Evolutionary conservation across 176 grass and related monocot genomes (phyloP).

Genomic region (Zoysia pacifica): DNA sequence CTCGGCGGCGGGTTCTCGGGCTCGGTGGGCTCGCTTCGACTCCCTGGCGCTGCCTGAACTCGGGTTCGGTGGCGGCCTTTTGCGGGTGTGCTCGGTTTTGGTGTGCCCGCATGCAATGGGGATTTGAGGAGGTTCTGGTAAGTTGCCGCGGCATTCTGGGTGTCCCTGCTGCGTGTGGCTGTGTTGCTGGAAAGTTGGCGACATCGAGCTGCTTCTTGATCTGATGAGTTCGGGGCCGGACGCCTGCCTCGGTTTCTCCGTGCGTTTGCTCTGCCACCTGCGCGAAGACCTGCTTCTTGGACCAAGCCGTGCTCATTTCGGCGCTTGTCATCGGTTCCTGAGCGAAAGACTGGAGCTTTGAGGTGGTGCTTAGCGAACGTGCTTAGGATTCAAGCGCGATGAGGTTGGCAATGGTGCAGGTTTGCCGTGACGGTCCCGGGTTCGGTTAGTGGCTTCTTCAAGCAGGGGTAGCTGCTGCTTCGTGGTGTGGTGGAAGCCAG

Average conservation of each 20-base stretch:
- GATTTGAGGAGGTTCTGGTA: constrained; percentile 16
- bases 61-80: not conserved
- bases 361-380: not conserved
- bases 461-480: constrained; percentile 14
- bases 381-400: constrained; percentile 1
- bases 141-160: constrained; percentile 18
- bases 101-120: not conserved
- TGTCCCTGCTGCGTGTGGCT: not conserved
- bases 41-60: not conserved
- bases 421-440: constrained; percentile 46
- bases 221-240: constrained; percentile 35
- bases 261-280: constrained; percentile 10
- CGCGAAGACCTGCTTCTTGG: not conserved
- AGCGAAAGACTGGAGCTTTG: constrained; percentile 25
- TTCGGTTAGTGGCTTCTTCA: constrained; percentile 50
- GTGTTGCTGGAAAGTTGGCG: not conserved
- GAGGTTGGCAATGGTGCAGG: constrained; percentile 39
- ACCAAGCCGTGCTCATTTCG: constrained; percentile 3
- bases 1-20: too few species aligned
- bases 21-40: not conserved
- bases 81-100: not conserved
- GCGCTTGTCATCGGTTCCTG: constrained; percentile 6
- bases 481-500: not conserved
- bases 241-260: constrained; percentile 49
- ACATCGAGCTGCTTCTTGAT: constrained; percentile 16